Evolutionary conservation across 1,139 yeast genomes (phyloP).

Genomic region (Kodamaea fungicola): DNA sequence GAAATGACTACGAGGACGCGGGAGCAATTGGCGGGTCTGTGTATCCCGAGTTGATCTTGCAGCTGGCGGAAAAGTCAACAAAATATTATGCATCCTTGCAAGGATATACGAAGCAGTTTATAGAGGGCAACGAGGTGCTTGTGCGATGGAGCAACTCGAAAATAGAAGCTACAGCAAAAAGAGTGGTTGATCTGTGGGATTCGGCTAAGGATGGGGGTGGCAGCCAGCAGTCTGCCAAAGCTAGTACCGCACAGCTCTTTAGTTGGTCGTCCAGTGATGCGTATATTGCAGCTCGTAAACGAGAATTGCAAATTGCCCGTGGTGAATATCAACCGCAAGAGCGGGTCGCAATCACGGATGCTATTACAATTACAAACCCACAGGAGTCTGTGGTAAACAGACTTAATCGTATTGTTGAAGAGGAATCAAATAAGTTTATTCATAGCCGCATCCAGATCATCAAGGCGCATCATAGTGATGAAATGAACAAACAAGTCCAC

Average conservation of each 20-base stretch:
- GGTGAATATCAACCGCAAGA: conserved; percentile 2
- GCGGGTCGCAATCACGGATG: not conserved
- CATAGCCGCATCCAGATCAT: conserved; percentile 39
- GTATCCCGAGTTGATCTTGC: conserved; percentile 39
- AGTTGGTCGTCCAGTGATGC: conserved; percentile 46
- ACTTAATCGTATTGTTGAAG: conserved; percentile 30
- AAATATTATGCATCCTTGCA: conserved; percentile 33
- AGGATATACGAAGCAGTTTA: conserved; percentile 34
- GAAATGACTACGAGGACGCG: conserved; percentile 1
- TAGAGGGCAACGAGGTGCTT: conserved; percentile 16
- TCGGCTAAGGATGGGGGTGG: conserved; percentile 10
- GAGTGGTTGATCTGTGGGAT: conserved; percentile 30
- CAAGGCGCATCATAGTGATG: conserved; percentile 38
- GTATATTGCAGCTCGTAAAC: conserved; percentile 32
- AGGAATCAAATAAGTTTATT: conserved; percentile 37
- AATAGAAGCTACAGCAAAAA: conserved; percentile 27
- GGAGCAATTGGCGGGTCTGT: not conserved
- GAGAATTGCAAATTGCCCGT: conserved; percentile 19
- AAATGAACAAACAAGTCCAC: conserved; percentile 35
- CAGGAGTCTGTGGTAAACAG: conserved; percentile 20
- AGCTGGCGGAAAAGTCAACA: conserved; percentile 28
- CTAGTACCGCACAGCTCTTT: conserved; percentile 24
- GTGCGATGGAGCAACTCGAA: conserved; percentile 36
- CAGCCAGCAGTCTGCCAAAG: conserved; percentile 18
- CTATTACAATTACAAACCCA: conserved; percentile 12